Evolutionary conservation across 768 basidiomycete genomes (phyloP).

Genomic region (Suillus bovinus): DNA sequence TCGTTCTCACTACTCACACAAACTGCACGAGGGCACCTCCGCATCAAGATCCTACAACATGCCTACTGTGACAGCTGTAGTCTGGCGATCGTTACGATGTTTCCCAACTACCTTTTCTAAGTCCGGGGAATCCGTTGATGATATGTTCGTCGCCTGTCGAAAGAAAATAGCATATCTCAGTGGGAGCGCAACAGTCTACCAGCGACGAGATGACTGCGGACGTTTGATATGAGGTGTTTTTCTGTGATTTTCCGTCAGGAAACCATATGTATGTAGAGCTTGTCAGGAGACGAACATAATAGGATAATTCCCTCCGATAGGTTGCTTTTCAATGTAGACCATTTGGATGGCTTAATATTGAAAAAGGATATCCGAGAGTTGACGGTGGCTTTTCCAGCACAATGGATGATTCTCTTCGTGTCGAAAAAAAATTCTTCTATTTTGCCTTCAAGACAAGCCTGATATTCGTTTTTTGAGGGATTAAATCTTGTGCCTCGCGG

Average conservation of each 20-base stretch:
- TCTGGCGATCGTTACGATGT: conserved; percentile 40
- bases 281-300: conserved; percentile 29
- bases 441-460: conserved; percentile 43
- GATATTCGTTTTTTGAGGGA: conserved; percentile 61
- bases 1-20: background rate
- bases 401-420: conserved; percentile 49
- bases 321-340: conserved; percentile 33
- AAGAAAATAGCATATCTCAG: conserved; percentile 42
- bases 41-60: background rate
- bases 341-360: conserved; percentile 47
- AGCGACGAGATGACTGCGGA: conserved; percentile 61
- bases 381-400: conserved; percentile 50
- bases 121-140: conserved; percentile 23
- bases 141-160: background rate
- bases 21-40: background rate
- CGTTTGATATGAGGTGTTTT: conserved; percentile 42
- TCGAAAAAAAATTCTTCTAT: too few relatives aligned
- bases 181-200: conserved; percentile 57
- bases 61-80: background rate
- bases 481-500: conserved; percentile 52
- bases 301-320: conserved; percentile 25
- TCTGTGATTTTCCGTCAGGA: conserved; percentile 24
- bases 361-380: conserved; percentile 49
- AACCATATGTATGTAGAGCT: conserved; percentile 18
- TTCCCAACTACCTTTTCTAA: conserved; percentile 33